Conservation (phyloP, 345 rosid genomes). For the Acer campestre region DNA sequence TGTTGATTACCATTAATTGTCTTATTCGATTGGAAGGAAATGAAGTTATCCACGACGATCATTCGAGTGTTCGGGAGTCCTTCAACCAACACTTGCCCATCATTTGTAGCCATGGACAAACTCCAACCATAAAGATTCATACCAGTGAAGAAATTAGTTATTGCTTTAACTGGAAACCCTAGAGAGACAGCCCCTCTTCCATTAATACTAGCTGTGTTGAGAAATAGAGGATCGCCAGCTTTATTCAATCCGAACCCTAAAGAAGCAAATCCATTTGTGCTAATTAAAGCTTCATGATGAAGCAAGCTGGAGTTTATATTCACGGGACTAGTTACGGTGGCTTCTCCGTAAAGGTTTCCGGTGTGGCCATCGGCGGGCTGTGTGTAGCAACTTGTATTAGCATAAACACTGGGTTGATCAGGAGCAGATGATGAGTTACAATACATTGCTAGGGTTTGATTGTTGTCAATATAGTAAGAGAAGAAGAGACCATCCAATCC, state of each 20-base stretch:
- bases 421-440: conserved; percentile 30
- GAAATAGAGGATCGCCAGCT: conserved; percentile 27
- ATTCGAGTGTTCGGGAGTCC: conserved; percentile 27
- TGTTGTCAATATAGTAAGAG: conserved; percentile 35
- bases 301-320: conserved; percentile 36
- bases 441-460: conserved; percentile 32
- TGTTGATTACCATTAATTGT: neutral
- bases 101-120: conserved; percentile 39
- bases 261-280: conserved; percentile 33
- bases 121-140: conserved; percentile 39
- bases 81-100: conserved; percentile 31
- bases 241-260: conserved; percentile 34
- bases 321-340: conserved; percentile 15
- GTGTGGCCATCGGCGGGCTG: conserved; percentile 38
- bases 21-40: conserved; percentile 14
- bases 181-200: conserved; percentile 37
- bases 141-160: conserved; percentile 20
- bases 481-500: conserved; percentile 44
- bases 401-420: neutral
- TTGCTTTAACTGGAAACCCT: conserved; percentile 36
- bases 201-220: conserved; percentile 27
- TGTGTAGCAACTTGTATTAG: conserved; percentile 29
- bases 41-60: neutral
- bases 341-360: conserved; percentile 39
- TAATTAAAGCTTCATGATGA: conserved; percentile 31